Evolutionary conservation across 2,329 filamentous ascomycete genomes (phyloP), one percentile per base, ranked within the genome.

Genomic region (Drechmeria coniospora): DNA sequence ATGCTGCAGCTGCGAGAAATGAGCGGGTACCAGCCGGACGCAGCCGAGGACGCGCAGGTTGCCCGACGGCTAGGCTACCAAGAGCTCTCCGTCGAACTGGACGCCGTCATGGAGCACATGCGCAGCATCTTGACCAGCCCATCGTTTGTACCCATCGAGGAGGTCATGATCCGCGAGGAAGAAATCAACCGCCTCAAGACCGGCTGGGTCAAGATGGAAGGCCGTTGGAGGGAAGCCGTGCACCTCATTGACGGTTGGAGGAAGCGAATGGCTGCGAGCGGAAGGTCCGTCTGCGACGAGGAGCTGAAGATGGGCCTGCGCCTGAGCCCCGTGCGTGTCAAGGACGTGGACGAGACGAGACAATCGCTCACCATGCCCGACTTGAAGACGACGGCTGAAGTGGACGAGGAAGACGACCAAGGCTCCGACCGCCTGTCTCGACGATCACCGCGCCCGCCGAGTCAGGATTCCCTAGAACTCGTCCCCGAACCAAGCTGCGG

Each of bases 121-220:
- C 71, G 79, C 38, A 78, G 68, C 3, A 70, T 98, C 21, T 63
- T 98, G 24, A 94, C 84, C 7, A 95, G 95, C 45, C 90, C 90
- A 1, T 92, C 86, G 3, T 98, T 95, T 49, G 90, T 94, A 10
- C 81, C 87, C 1, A 72, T 95, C 14, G 90, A 95, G 43, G 90
- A 95, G 50, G 83, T 98, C 2, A 77, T 92, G 45, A 57, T 84
- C n/a, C 74, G 87, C 30, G 87, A 98, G 37, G 79, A 92, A 33
- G 86, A 94, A 49, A 95, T 98, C 37, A 65, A 68, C 28, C 70
- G 81, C 28, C 61, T 98, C 26, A 74, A 82, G 30, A 71, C 79
- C 30, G 83, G 86, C 11, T 92, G 87, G 78, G 80, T 92, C 48
- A 84, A 79, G 53, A 93, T 95, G 81, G 86, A 95, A 51, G 68